phyloP scores from a whole-genome alignment of 495 filamentous ascomycete genomes.

The Glarea lozoyensis region DNA sequence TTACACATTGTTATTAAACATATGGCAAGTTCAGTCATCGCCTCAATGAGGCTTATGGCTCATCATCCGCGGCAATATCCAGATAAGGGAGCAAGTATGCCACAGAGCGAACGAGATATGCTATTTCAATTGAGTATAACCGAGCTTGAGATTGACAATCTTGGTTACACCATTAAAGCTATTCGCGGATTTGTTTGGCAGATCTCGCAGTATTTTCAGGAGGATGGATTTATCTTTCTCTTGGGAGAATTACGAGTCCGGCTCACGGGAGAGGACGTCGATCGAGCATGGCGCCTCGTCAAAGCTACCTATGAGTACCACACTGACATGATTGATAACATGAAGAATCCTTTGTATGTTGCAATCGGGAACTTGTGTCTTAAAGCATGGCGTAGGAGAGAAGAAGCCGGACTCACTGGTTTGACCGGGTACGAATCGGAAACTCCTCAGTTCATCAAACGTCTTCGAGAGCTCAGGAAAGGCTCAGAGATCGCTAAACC shows the following conservation, averaged over 20 bases:
- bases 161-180: slow-evolving; percentile 27
- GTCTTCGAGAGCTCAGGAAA: slow-evolving; percentile 14
- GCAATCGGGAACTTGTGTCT: slow-evolving; percentile 34
- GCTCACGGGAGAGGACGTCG: slow-evolving; percentile 37
- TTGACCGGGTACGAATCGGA: not conserved
- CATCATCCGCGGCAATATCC: slow-evolving; percentile 33
- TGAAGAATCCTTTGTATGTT: slow-evolving; percentile 29
- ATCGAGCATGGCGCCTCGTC: slow-evolving; percentile 41
- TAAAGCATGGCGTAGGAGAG: slow-evolving; percentile 36
- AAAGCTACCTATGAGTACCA: slow-evolving; percentile 32
- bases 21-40: slow-evolving; percentile 34
- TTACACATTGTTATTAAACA: slow-evolving; percentile 47
- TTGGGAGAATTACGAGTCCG: slow-evolving; percentile 41
- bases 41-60: slow-evolving; percentile 35
- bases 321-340: slow-evolving; percentile 34
- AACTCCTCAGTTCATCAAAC: slow-evolving; percentile 12
- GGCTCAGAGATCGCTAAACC: slow-evolving; percentile 7
- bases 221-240: slow-evolving; percentile 44
- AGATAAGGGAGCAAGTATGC: slow-evolving; percentile 22
- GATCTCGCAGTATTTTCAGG: slow-evolving; percentile 37
- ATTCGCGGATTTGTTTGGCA: slow-evolving; percentile 42
- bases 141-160: slow-evolving; percentile 32
- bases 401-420: slow-evolving; percentile 18
- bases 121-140: slow-evolving; percentile 36
- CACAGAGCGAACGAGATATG: slow-evolving; percentile 31